Conservation (phyloP, 2,329 filamentous ascomycete genomes). For the Aspergillus clavatus region DNA sequence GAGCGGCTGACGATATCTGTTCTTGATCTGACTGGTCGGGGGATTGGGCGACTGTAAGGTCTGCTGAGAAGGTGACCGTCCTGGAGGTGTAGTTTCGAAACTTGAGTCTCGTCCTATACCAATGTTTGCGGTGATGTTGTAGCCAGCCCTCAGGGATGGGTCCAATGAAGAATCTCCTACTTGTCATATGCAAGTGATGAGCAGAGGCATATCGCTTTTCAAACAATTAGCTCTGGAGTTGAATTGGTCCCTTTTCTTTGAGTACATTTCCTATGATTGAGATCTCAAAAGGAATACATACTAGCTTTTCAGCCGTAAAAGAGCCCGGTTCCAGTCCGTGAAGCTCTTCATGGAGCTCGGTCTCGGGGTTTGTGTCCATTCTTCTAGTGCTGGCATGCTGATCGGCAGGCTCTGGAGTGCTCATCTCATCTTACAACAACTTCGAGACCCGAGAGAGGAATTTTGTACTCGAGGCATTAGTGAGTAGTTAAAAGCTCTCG, state of each 20-base stretch:
- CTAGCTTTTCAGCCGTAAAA: constrained; percentile 52
- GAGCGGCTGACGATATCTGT: constrained; percentile 11
- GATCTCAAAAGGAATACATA: constrained; percentile 24
- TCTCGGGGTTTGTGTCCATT: constrained; percentile 17
- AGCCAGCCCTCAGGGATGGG: constrained; percentile 63
- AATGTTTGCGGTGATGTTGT: constrained; percentile 57
- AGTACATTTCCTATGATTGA: neutral
- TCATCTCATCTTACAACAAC: constrained; percentile 22
- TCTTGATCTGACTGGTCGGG: constrained; percentile 23
- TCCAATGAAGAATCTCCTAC: constrained; percentile 59
- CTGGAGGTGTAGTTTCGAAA: constrained; percentile 45
- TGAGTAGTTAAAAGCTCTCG: neutral
- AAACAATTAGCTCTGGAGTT: neutral
- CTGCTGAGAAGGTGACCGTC: constrained; percentile 50
- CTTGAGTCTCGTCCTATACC: constrained; percentile 50
- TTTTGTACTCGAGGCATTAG: neutral
- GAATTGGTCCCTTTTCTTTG: neutral
- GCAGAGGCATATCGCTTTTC: constrained; percentile 56
- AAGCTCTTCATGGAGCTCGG: constrained; percentile 20
- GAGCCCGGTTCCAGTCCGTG: constrained; percentile 45
- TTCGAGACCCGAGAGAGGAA: constrained; percentile 3
- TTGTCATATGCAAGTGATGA: constrained; percentile 58
- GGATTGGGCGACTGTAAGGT: constrained; percentile 41
- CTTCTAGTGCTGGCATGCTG: constrained; percentile 15
- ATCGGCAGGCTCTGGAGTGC: constrained; percentile 16